Evolutionary conservation across 2,329 filamentous ascomycete genomes (phyloP).

Genomic region (Ophiostoma angusticollis): DNA sequence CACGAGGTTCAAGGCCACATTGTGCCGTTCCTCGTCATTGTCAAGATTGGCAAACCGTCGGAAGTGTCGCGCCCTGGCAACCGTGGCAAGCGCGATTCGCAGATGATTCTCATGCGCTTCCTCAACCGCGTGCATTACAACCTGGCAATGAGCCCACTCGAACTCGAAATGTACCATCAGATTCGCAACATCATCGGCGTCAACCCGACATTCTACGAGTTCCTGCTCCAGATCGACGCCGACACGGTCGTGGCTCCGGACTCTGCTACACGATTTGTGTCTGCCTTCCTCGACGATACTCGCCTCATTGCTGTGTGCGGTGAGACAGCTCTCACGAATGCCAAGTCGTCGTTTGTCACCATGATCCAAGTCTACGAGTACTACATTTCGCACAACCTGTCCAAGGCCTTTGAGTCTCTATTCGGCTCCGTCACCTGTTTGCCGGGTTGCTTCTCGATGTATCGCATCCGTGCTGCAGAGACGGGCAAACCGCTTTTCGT

Average conservation of each 20-base stretch:
- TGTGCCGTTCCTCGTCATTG: slow-evolving; percentile 89
- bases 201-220: slow-evolving; percentile 97
- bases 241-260: slow-evolving; percentile 89
- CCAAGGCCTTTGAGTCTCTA: slow-evolving; percentile 94
- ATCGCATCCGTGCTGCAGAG: slow-evolving; percentile 87
- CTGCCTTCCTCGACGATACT: slow-evolving; percentile 82
- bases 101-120: slow-evolving; percentile 98
- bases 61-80: slow-evolving; percentile 92
- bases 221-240: slow-evolving; percentile 89
- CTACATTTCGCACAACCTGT: slow-evolving; percentile 93
- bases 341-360: slow-evolving; percentile 83
- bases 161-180: slow-evolving; percentile 97
- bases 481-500: slow-evolving; percentile 94
- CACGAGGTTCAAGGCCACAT: slow-evolving; percentile 98
- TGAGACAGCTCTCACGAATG: slow-evolving; percentile 86
- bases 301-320: slow-evolving; percentile 89
- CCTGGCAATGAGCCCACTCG: slow-evolving; percentile 84
- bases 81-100: slow-evolving; percentile 97
- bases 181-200: slow-evolving; percentile 98
- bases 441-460: slow-evolving; percentile 99
- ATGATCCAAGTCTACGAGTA: slow-evolving; percentile 99
- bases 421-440: slow-evolving; percentile 97
- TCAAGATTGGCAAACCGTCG: slow-evolving; percentile 96
- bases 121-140: slow-evolving; percentile 98
- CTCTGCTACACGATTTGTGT: slow-evolving; percentile 82